Evolutionary conservation across 306 rosid genomes (phyloP), one percentile per base, ranked within the genome.

Genomic region (Begonia peltatifolia): DNA sequence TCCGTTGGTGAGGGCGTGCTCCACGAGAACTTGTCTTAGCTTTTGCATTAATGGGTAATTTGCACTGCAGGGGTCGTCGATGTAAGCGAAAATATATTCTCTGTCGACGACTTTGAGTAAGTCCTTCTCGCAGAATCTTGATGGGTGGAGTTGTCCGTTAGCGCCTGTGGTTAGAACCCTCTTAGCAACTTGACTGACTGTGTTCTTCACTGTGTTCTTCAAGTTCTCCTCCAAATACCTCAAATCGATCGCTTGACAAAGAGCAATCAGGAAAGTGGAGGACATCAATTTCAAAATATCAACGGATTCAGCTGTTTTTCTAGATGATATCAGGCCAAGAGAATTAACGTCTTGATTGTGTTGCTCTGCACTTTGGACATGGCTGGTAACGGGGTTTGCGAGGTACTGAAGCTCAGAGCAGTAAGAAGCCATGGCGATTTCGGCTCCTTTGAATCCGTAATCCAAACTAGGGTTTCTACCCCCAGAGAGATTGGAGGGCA

Each of bases 281-380:
- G 88, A 79, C 96, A 88, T 84, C 50, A 88, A 93, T 70, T 81
- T 81, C 12, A 88, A 22, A 44, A 88, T 88, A 44, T 84, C 97
- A 46, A 82, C 25, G 13, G 97, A 60, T 56, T 89, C 95, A 0
- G 79, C 68, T 12, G 97, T 89, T 54, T 89, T 89, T 41, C 93
- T 65, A 1, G 97, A 74, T 0, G 97, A 89, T 25, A 89, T 89
- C 52, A 89, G 47, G 16, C 95, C 97, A 55, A 89, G 47, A 1
- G 97, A 89, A 78, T 89, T 88, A 23, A 88, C 96, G 54, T 88
- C 96, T 50, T 88, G 96, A 59, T 88, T 88, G 48, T 88, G 96
- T 16, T 88, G 96, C 62, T 88, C 96, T 0, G 96, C 95, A 51
- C 96, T 88, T 23, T 87, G 93, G 47, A 87, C 96, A 59, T 87